phyloP scores from a whole-genome alignment of 306 rosid species.

The Vicia sativa region DNA sequence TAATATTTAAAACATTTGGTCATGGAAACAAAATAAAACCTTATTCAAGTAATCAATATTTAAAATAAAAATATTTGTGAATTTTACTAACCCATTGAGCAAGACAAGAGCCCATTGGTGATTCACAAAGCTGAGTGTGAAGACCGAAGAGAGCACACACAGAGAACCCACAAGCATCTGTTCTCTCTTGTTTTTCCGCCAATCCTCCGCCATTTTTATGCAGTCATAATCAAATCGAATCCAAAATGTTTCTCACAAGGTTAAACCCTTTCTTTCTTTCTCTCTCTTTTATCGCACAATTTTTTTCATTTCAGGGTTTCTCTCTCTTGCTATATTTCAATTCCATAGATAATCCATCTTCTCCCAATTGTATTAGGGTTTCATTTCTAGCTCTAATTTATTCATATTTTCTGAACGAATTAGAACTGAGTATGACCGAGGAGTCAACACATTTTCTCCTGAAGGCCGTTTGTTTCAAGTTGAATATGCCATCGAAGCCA shows the following conservation, averaged over 20 bases:
- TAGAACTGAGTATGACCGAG: constrained; percentile 98
- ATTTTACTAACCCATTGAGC: not conserved
- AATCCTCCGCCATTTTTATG: not conserved
- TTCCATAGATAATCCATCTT: constrained; percentile 5
- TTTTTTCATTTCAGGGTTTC: constrained; percentile 23
- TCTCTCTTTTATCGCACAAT: not conserved
- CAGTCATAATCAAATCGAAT: constrained; percentile 35
- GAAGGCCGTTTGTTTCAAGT: constrained; percentile 98
- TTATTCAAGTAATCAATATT: too few species aligned
- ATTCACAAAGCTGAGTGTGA: not conserved
- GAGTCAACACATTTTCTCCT: constrained; percentile 95
- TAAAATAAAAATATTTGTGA: not conserved
- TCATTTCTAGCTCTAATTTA: constrained; percentile 21
- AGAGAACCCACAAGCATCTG: not conserved
- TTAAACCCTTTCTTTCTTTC: constrained; percentile 27
- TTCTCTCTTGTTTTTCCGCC: not conserved
- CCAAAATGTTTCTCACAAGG: constrained; percentile 91
- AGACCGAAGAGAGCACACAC: not conserved
- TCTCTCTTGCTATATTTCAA: not conserved
- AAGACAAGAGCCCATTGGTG: not conserved
- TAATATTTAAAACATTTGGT: too few species aligned
- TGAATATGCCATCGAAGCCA: constrained; percentile 99
- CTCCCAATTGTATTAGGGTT: constrained; percentile 7
- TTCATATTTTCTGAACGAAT: constrained; percentile 17
- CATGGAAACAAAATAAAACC: too few species aligned